Base-by-base conservation (phyloP, 2,329 filamentous ascomycete species). In the Acrodontium crateriforme region DNA sequence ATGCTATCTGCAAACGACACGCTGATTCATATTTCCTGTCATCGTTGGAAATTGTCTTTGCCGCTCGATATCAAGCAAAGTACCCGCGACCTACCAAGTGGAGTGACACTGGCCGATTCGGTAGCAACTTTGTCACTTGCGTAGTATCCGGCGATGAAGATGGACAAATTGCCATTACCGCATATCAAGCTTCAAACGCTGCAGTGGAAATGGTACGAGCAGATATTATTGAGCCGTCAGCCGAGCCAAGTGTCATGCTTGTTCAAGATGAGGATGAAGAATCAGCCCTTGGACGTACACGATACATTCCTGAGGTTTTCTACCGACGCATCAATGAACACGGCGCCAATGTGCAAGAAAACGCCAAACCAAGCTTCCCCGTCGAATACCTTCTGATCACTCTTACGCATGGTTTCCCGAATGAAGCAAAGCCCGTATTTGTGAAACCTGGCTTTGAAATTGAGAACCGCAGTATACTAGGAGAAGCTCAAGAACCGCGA, bases 271-370 rank as follows among this genome's bases (percentile, higher is more conserved):
- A 95, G 50, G 80, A 87, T 34, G 84, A 94, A 43, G 79, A 85
- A 28, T 78, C 84, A 39, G 72, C 52, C 9, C 41, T 72, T 61
- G 30, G 63, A 57, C 74, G 73, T 31, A 75, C 78, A 14, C 71
- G 85, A 44, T 98, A 98, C 50, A 92, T 98, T 13, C 89, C 89
- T 1, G 89, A 98, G 48, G 87, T 98, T 4, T 98, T 95, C 58
- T 98, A 91, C 60, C 74, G 87, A 36, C 76, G 73, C 42, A 83
- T 93, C 55, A 98, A 98, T 55, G 87, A 98, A 53, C 93, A 98
- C 50, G 85, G 85, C 18, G 82, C 79, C 39, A 93, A 87, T 43
- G 89, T 95, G 6, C 89, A 94, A 52, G 83, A 95, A 55, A 95
- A 93, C 45, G 89, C 89, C 14, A 95, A 94, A 52, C 89, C 89